A percentile compares a stretch with the other conserved stretches of the same genome.
phyloP scores from a whole-genome alignment of 768 basidiomycete genomes.

The Pisolithus sp. region DNA sequence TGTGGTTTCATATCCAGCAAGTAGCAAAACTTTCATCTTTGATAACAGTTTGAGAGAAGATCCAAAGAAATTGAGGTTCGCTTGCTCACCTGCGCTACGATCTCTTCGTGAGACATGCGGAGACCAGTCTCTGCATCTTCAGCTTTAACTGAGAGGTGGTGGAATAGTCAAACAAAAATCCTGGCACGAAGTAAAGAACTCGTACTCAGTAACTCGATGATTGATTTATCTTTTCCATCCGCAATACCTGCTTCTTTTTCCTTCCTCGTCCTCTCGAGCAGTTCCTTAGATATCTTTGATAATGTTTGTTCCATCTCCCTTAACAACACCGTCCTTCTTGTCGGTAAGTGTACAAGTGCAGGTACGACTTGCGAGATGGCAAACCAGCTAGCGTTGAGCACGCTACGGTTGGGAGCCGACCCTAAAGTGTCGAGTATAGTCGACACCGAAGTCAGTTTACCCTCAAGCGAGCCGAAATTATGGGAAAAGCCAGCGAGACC shows the following conservation, averaged over 20 bases:
- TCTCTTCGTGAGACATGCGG: conserved; percentile 21
- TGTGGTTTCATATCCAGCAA: conserved; percentile 20
- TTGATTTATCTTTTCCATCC: conserved; percentile 19
- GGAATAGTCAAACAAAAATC: conserved; percentile 4
- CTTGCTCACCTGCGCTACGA: conserved; percentile 17
- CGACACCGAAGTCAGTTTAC: conserved; percentile 24
- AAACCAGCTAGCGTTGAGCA: conserved; percentile 10
- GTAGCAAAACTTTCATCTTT: conserved; percentile 15
- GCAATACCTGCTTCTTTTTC: conserved; percentile 23
- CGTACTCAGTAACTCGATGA: conserved; percentile 22
- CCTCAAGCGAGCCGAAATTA: conserved; percentile 37
- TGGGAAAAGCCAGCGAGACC: conserved; percentile 42
- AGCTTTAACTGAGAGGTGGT: conserved; percentile 28
- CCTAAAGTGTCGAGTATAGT: conserved; percentile 20
- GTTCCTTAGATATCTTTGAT: conserved; percentile 32
- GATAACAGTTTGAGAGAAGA: neutral
- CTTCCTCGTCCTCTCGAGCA: conserved; percentile 32
- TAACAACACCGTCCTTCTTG: conserved; percentile 16
- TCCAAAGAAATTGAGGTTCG: neutral
- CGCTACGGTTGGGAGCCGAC: conserved; percentile 9
- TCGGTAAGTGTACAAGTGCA: conserved; percentile 27
- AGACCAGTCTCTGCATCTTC: conserved; percentile 21
- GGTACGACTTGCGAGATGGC: conserved; percentile 27
- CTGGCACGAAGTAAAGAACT: conserved; percentile 1
- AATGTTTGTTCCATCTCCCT: conserved; percentile 23